phyloP scores from a whole-genome alignment of 2,329 filamentous ascomycete genomes.

The Bipolaris zeicola region DNA sequence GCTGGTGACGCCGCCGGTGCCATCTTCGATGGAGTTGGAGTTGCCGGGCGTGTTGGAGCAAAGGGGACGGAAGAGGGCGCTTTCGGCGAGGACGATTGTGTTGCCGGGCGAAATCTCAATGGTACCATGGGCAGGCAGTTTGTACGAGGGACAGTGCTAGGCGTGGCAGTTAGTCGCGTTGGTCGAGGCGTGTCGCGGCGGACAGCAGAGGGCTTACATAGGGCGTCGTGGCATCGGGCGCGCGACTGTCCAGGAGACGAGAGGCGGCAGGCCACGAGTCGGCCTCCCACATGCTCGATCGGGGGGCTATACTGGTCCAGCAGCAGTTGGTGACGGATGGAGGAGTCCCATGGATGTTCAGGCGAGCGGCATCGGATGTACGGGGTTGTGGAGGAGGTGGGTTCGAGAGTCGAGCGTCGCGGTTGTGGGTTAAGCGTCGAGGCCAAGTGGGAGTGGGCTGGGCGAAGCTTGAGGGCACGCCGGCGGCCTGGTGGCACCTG shows the following conservation, averaged over 20 bases:
- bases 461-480: conserved; percentile 18
- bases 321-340: conserved; percentile 33
- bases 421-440: conserved; percentile 28
- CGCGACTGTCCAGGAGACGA: conserved; percentile 28
- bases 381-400: conserved; percentile 10
- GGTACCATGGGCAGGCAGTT: conserved; percentile 64
- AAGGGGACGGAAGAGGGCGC: conserved; percentile 64
- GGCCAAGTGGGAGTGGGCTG: conserved; percentile 34
- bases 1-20: conserved; percentile 49
- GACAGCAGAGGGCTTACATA: conserved; percentile 31
- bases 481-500: conserved; percentile 21
- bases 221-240: conserved; percentile 34
- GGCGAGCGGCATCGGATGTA: conserved; percentile 24
- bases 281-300: conserved; percentile 39
- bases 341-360: conserved; percentile 38
- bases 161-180: conserved; percentile 29
- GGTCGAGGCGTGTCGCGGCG: conserved; percentile 1
- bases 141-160: conserved; percentile 66
- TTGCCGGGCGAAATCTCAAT: conserved; percentile 60
- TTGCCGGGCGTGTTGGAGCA: conserved; percentile 53
- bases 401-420: conserved; percentile 13
- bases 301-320: conserved; percentile 43
- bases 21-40: conserved; percentile 47
- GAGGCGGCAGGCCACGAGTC: conserved; percentile 31
- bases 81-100: conserved; percentile 63